A percentile compares a stretch with the other conserved stretches of the same genome.
These are phyloP conservation scores for Ailanthus altissimus DNA, from an alignment of 345 rosid species.

Conservation along the genomic window DNA sequence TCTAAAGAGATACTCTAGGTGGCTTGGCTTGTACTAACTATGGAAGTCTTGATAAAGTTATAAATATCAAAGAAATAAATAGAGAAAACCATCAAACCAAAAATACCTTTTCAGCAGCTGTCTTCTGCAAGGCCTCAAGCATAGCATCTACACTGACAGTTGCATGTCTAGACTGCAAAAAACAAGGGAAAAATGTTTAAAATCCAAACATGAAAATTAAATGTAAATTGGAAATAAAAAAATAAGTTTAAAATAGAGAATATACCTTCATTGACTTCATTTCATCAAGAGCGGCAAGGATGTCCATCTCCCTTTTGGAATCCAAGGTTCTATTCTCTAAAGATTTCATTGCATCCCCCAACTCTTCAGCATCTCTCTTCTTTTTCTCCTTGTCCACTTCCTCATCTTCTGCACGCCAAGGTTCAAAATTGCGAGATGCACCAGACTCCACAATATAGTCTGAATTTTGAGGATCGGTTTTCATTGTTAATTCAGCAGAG, in stretches of 20 bases:
- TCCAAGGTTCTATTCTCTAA: constrained; percentile 87
- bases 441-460: constrained; percentile 91
- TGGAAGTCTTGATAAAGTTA: not conserved
- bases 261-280: constrained; percentile 83
- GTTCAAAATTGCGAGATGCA: constrained; percentile 83
- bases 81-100: not conserved
- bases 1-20: too few relatives aligned
- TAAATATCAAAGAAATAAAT: not conserved
- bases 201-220: not conserved
- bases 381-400: constrained; percentile 39
- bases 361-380: constrained; percentile 79
- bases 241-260: not conserved
- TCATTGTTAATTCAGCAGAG: constrained; percentile 83
- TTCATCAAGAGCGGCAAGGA: constrained; percentile 89
- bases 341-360: constrained; percentile 97
- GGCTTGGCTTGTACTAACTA: not conserved
- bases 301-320: constrained; percentile 95
- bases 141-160: constrained; percentile 88
- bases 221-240: not conserved
- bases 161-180: constrained; percentile 83
- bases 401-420: constrained; percentile 97
- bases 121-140: constrained; percentile 85
- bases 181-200: constrained; percentile 7
- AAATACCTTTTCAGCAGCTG: constrained; percentile 64
- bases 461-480: constrained; percentile 94